A percentile compares a stretch with the other conserved stretches of the same genome.
Conservation (phyloP, 768 basidiomycete genomes). For the Naematelia encephala region DNA sequence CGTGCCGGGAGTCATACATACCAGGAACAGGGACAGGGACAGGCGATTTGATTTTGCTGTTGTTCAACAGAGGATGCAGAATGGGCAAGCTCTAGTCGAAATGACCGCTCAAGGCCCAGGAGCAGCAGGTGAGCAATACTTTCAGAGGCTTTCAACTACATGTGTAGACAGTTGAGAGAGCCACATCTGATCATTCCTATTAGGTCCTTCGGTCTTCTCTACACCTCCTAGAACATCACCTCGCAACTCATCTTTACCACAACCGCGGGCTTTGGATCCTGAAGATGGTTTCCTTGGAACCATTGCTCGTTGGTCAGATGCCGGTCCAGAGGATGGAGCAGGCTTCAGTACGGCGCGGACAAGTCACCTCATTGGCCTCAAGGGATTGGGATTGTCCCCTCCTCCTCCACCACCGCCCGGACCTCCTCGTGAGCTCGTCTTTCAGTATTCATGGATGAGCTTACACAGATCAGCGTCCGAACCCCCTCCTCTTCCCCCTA, state of each 20-base stretch:
- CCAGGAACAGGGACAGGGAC: neutral
- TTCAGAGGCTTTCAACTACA: neutral
- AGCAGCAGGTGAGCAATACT: neutral
- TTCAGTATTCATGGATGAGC: conserved; percentile 6
- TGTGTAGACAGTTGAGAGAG: too few species aligned
- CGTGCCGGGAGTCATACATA: neutral
- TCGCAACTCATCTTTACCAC: neutral
- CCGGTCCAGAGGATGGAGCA: neutral
- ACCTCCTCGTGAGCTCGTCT: conserved; percentile 30
- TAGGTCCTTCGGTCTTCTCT: neutral
- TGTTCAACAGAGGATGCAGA: neutral
- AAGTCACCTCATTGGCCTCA: conserved; percentile 16
- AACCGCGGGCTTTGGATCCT: neutral
- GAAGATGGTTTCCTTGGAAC: conserved; percentile 18
- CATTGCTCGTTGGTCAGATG: conserved; percentile 13
- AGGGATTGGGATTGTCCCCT: conserved; percentile 18
- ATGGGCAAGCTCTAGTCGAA: neutral
- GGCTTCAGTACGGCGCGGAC: conserved; percentile 3
- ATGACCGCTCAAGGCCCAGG: neutral
- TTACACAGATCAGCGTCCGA: neutral
- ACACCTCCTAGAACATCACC: neutral
- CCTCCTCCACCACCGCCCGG: conserved; percentile 30
- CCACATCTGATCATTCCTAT: neutral
- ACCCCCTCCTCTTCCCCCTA: neutral
- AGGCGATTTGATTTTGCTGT: neutral